phyloP scores from a whole-genome alignment of 2,329 filamentous ascomycete species.

The Cryphonectria radicalis region DNA sequence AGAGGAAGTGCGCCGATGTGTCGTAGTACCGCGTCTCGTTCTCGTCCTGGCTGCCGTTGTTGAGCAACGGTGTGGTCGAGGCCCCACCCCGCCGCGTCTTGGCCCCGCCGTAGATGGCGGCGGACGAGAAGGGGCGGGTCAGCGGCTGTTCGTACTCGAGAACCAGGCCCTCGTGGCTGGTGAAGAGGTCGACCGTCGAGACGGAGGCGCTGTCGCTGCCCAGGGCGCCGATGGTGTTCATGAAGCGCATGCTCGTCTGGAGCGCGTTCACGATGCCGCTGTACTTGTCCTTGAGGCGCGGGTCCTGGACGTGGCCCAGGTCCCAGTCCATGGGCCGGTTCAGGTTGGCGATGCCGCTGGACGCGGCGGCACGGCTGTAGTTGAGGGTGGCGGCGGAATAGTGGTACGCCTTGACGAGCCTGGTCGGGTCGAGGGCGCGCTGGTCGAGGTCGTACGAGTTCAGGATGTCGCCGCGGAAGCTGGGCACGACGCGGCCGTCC shows the following conservation, averaged over 20 bases:
- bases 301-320: conserved; percentile 86
- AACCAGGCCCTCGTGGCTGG: conserved; percentile 90
- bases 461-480: conserved; percentile 93
- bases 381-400: conserved; percentile 94
- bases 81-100: conserved; percentile 3
- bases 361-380: conserved; percentile 82
- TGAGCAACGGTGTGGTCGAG: conserved; percentile 36
- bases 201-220: conserved; percentile 71
- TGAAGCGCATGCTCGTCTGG: conserved; percentile 89
- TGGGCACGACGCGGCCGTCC: conserved; percentile 79
- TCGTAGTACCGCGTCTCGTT: conserved; percentile 77
- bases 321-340: conserved; percentile 95
- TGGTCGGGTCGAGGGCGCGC: conserved; percentile 77
- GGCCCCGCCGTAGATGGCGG: conserved; percentile 33
- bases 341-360: conserved; percentile 89
- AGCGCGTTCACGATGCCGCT: conserved; percentile 82
- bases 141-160: conserved; percentile 93
- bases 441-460: conserved; percentile 84
- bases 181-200: conserved; percentile 92
- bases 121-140: conserved; percentile 70
- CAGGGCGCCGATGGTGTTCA: conserved; percentile 90
- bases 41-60: conserved; percentile 29
- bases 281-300: conserved; percentile 84
- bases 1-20: conserved; percentile 95
- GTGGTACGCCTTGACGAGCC: conserved; percentile 90